Base-by-base conservation (phyloP, 208 protist species). In the Entamoeba invadens region DNA sequence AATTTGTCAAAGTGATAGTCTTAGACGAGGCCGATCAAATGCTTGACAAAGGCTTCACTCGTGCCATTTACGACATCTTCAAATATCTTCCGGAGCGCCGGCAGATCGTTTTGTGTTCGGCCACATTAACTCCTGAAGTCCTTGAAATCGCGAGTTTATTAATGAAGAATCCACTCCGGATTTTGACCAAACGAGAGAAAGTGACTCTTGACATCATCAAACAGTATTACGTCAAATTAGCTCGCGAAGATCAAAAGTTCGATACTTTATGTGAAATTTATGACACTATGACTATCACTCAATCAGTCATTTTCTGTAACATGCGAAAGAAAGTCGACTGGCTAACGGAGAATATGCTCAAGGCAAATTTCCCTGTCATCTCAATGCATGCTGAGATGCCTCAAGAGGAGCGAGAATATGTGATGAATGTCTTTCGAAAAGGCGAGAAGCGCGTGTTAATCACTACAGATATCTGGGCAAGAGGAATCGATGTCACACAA, bases 11-110 rank as follows among this genome's bases (percentile, higher is more conserved):
- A 57, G 97, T 98, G 50, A 96, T 99, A 35, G 97, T 99, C 91
- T 95, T 99, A n/a, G 99, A 99, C 95, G 98, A 99, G 95, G 98
- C 98, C 87, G 99, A 99, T 95, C 98, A 99, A 95, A 99, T 99
- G 98, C 97, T 99, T 44, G 97, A 96, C n/a, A 91, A 97, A 93
- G 98, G 98, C 50, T 99, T 99, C 96, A 98, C 98, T 94, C 98
- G 98, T 44, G 98, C 99, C 96, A 99, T 99, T 95, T 98, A 99
- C 95, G 98, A 99, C 77, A 98, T 99, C 95, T 99, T 99, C 97
- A 96, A 97, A 91, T 98, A 96, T 94, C 95, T 99, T 18, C 98
- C 98, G 50, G 96, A 12, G 21, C 87, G 94, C 1, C 50, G 95
- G 1, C 96, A 97, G 77, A 97, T 99, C 38, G 97, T 98, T 47